Evolutionary conservation across 305 asterid species (phyloP).

Genomic region (Fraxinus paxiana): DNA sequence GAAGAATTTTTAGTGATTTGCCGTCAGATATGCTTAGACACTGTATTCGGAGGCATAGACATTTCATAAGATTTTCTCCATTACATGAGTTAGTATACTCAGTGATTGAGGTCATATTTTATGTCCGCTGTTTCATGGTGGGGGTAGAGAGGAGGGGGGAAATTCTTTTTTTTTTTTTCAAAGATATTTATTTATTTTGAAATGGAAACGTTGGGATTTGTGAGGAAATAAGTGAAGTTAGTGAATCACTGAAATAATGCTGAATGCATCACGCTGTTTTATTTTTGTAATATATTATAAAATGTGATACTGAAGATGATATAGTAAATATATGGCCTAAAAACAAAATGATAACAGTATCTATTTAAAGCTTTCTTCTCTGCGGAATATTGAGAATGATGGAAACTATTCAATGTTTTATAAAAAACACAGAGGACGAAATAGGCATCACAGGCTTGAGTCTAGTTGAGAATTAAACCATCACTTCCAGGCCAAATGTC

Average conservation of each 20-base stretch:
- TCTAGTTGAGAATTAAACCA: background rate
- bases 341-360: constrained; percentile 2
- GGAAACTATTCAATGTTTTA: background rate
- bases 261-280: background rate
- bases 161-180: background rate
- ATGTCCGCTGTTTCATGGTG: constrained; percentile 1
- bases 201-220: background rate
- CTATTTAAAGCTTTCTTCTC: background rate
- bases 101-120: constrained; percentile 12
- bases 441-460: background rate
- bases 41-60: background rate
- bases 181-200: background rate
- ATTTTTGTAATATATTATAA: background rate
- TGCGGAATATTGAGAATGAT: background rate
- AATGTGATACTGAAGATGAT: background rate
- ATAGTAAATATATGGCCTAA: background rate
- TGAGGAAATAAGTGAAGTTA: background rate
- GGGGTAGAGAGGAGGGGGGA: constrained; percentile 4
- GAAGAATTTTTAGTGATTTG: background rate
- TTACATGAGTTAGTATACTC: background rate
- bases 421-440: background rate
- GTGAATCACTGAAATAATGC: background rate
- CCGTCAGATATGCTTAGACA: constrained; percentile 7
- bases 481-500: background rate
- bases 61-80: constrained; percentile 19